Base-by-base conservation (phyloP, 148 eudicot genomes). In the Rhododendron griersonianum region DNA sequence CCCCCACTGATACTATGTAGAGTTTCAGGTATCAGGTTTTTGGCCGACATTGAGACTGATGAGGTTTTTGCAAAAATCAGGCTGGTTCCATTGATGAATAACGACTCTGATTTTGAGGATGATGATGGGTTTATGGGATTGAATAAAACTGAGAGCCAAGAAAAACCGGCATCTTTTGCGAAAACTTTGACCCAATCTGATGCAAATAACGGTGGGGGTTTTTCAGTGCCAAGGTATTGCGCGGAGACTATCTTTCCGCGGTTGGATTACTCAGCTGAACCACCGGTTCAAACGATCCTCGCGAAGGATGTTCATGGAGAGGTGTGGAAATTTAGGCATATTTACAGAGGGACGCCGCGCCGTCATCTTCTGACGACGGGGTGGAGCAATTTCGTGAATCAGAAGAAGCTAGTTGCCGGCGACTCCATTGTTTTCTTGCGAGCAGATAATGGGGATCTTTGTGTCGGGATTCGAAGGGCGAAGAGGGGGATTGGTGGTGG, bases 161-260 rank as follows among this genome's bases (percentile, higher is more conserved):
- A 93, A 39, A 96, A 93, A 84, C 87, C 95, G 5, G 91, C 92
- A 19, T 94, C 98, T 0, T 96, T 96, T 85, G 96, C 98, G 0
- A 96, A 96, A 90, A 96, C 99, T 9, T 87, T 96, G 47, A 96
- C 99, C 2, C 99, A 95, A 28, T 96, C 99, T 45, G 99, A 96
- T 87, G 99, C 99, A 0, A 96, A 96, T 86, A 96, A 96, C 80
- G 99, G 99, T 21, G 99, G 99, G 3, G 99, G 99, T 0, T 96
- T 96, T 86, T 96, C 98, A 3, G 98, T 94, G 0, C 98, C 98
- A 6, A 85, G 99, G 28, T 96, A 96, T 61, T 96, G 99, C 71
- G 99, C 99, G 0, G 99, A 96, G 90, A 96, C 99, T 2, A 95
- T 96, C 16, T 96, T 96, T 35, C 99, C 98, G 0, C 71, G 93